Percentiles rank a stretch among this genome's conserved stretches.
Conservation (phyloP, 2,329 filamentous ascomycete species). For the Paraconiothyrium sp. region DNA sequence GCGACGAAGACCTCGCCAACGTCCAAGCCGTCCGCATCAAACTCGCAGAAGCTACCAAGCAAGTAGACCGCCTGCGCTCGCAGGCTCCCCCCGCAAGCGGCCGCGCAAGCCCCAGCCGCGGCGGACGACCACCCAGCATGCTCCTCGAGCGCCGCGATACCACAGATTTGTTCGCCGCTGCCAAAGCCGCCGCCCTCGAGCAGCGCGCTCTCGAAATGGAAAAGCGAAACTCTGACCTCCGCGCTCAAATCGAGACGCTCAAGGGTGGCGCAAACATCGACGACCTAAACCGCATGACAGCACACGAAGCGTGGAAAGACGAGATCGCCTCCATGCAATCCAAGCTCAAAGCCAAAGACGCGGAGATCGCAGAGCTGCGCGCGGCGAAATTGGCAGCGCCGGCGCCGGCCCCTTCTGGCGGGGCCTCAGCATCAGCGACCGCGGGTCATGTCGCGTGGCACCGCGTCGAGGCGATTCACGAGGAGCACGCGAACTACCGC, state of each 20-base stretch:
- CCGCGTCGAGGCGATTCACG: slow-evolving; percentile 50
- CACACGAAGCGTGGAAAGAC: slow-evolving; percentile 49
- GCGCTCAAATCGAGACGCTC: slow-evolving; percentile 40
- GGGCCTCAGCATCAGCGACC: slow-evolving; percentile 2
- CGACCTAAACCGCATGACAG: slow-evolving; percentile 44
- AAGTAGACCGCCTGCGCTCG: slow-evolving; percentile 41
- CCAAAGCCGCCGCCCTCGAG: slow-evolving; percentile 54
- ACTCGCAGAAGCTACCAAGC: slow-evolving; percentile 52
- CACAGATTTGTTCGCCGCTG: slow-evolving; percentile 53
- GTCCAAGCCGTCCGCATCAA: slow-evolving; percentile 51
- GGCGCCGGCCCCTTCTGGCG: slow-evolving; percentile 14
- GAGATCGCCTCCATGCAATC: slow-evolving; percentile 41
- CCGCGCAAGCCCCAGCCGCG: slow-evolving; percentile 36
- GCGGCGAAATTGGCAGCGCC: neutral
- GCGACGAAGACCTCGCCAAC: slow-evolving; percentile 55
- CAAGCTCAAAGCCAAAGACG: slow-evolving; percentile 43
- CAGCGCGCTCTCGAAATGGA: slow-evolving; percentile 55
- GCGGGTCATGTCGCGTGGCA: slow-evolving; percentile 39
- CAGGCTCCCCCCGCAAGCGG: slow-evolving; percentile 20
- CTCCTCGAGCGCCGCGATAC: slow-evolving; percentile 48
- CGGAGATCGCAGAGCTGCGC: slow-evolving; percentile 35
- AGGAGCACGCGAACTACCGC: slow-evolving; percentile 51
- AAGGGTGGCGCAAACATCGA: slow-evolving; percentile 41
- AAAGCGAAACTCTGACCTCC: slow-evolving; percentile 50
- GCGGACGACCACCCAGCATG: slow-evolving; percentile 40